Evolutionary conservation across 257 asterid genomes (phyloP).

Genomic region (Solanum piurae): DNA sequence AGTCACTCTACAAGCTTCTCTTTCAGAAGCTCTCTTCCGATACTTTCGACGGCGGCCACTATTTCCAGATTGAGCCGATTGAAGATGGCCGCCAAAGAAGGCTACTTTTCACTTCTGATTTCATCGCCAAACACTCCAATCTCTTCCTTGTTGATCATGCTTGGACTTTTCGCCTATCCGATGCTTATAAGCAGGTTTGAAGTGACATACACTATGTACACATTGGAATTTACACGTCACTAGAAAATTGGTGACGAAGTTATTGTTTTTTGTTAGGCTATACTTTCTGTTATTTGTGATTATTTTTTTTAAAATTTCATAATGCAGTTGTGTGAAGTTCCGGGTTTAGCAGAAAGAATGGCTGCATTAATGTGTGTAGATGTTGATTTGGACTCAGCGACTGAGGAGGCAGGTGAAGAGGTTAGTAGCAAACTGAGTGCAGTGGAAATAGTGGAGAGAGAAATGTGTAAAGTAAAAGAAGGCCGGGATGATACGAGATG

Average conservation of each 20-base stretch:
- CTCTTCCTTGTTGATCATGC: conserved; percentile 92
- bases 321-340: conserved; percentile 75
- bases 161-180: conserved; percentile 89
- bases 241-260: not conserved
- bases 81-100: conserved; percentile 76
- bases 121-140: conserved; percentile 47
- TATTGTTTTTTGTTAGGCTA: not conserved
- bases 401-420: conserved; percentile 21
- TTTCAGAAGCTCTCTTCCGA: conserved; percentile 71
- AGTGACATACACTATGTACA: not conserved
- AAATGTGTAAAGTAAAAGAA: conserved; percentile 38
- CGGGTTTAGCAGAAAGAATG: conserved; percentile 91
- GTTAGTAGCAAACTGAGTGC: conserved; percentile 22
- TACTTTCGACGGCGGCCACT: conserved; percentile 77
- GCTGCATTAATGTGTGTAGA: conserved; percentile 89
- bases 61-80: conserved; percentile 79
- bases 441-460: conserved; percentile 51
- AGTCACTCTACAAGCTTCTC: conserved; percentile 52
- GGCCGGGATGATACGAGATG: conserved; percentile 54
- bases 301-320: not conserved
- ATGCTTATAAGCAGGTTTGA: conserved; percentile 42
- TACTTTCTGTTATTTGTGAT: not conserved
- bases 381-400: conserved; percentile 41
- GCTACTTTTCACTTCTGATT: conserved; percentile 44
- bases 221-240: not conserved